These are phyloP conservation scores for Phlebiopsis flavidoalba DNA, from an alignment of 768 basidiomycete genomes.

Conservation along the genomic window DNA sequence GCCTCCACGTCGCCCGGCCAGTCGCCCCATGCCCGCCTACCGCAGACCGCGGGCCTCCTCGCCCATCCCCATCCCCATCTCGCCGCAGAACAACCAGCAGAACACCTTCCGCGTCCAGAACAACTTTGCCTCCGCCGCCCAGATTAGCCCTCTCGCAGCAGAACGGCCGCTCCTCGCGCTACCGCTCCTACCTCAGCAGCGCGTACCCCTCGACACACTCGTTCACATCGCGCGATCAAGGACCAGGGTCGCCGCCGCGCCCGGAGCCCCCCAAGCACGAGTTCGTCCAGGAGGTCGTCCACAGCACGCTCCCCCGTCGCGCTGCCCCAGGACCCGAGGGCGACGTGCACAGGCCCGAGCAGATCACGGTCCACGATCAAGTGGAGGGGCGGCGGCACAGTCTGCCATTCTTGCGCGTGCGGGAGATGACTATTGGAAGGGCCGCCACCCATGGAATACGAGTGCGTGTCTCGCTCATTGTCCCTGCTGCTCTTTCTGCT, in stretches of 20 bases:
- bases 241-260: conserved; percentile 21
- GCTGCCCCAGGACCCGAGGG: conserved; percentile 36
- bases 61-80: conserved; percentile 45
- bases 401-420: conserved; percentile 66
- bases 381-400: conserved; percentile 63
- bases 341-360: conserved; percentile 25
- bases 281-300: conserved; percentile 55
- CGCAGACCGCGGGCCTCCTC: conserved; percentile 40
- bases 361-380: conserved; percentile 45
- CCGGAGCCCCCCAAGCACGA: conserved; percentile 23
- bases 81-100: conserved; percentile 17
- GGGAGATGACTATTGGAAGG: conserved; percentile 74
- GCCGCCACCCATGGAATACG: conserved; percentile 59
- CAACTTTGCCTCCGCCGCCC: conserved; percentile 40
- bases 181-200: conserved; percentile 29
- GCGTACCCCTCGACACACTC: conserved; percentile 42
- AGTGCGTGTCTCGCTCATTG: conserved; percentile 38
- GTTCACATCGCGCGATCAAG: conserved; percentile 22
- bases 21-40: conserved; percentile 36
- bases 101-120: conserved; percentile 14
- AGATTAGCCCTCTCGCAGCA: conserved; percentile 29
- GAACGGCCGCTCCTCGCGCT: conserved; percentile 27
- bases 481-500: conserved; percentile 8
- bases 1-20: conserved; percentile 33
- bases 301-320: conserved; percentile 53